Percentiles rank a stretch among this genome's conserved stretches.
phyloP scores from a whole-genome alignment of 139 green algal genomes.

The Trebouxia sp. region DNA sequence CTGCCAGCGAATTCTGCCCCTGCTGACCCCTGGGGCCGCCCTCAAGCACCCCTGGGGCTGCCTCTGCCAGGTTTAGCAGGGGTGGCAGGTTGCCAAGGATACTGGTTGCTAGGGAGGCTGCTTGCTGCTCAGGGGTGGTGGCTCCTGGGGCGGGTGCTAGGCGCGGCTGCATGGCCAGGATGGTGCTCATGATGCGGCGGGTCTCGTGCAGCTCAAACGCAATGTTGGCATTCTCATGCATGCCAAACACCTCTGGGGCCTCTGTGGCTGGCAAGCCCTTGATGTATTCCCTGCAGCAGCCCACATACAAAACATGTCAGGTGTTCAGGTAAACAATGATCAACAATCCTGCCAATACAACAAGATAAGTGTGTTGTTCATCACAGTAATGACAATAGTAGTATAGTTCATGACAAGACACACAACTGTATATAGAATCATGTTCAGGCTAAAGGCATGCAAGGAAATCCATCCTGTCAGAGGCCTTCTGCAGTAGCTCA shows the following conservation, averaged over 20 bases:
- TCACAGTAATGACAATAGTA: too few species aligned
- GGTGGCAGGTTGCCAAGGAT: conserved; percentile 52
- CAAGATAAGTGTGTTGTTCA: too few species aligned
- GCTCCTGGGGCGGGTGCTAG: conserved; percentile 18
- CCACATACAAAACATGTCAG: background rate
- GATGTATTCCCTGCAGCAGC: conserved; percentile 60
- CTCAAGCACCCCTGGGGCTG: conserved; percentile 56
- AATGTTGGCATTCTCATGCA: conserved; percentile 89
- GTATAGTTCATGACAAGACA: too few species aligned
- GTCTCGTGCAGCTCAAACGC: conserved; percentile 80
- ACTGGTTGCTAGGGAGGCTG: conserved; percentile 59
- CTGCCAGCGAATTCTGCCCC: conserved; percentile 72
- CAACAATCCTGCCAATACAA: too few species aligned
- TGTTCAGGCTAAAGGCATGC: too few species aligned
- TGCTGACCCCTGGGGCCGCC: conserved; percentile 52
- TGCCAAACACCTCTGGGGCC: conserved; percentile 86
- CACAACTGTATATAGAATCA: too few species aligned
- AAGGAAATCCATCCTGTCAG: too few species aligned
- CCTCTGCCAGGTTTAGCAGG: conserved; percentile 54
- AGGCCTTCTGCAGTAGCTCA: too few species aligned
- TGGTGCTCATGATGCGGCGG: conserved; percentile 59
- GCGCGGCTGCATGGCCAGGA: conserved; percentile 78
- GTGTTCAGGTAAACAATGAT: background rate
- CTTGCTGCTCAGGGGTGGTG: conserved; percentile 55
- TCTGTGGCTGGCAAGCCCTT: conserved; percentile 59